Evolutionary conservation across 164 flowering plant genomes (phyloP), one percentile per base, ranked within the genome.

Genomic region (Amborella trichopoda): DNA sequence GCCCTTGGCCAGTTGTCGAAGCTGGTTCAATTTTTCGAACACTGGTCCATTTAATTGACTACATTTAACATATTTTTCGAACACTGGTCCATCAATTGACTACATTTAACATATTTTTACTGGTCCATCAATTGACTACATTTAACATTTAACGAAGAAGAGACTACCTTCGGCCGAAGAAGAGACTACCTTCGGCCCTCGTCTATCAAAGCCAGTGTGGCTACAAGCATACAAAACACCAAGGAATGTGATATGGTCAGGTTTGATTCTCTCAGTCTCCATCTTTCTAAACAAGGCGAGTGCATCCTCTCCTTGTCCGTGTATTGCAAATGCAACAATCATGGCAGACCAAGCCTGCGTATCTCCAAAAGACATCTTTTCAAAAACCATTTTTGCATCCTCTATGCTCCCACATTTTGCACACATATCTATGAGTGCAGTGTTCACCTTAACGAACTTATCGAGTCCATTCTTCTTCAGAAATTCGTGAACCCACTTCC

Each of bases 391-490:
- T 26, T 64, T 55, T 1, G 83, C 84, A 63, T 74, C 83, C 33
- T 68, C 76, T 65, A 83, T 66, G 60, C 87, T 73, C 50, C 83
- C 88, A 54, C 88, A 83, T 48, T 80, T 80, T 0, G 83, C 80
- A 65, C 65, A 83, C 88, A 83, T 78, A 52, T 74, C 88, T 10
- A 83, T 69, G 25, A 83, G 71, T 18, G 88, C 84, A 30, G 84
- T 83, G 54, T 66, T 78, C 43, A 80, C 85, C 53, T 76, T 80
- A 50, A 80, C 63, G 59, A 60, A 64, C 34, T 49, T 46, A 56
- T 68, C 69, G n/a, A 76, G 58, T 28, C 74, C 75, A 40, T 63
- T 56, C 57, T 67, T 72, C 64, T 65, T 72, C 37, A 73, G 65
- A 44, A 67, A 76, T 41, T 78, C 88, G 48, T 83, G 81, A 20